Conservation (phyloP, 1,284 basidiomycete species). For the Moesziomyces aphidis region DNA sequence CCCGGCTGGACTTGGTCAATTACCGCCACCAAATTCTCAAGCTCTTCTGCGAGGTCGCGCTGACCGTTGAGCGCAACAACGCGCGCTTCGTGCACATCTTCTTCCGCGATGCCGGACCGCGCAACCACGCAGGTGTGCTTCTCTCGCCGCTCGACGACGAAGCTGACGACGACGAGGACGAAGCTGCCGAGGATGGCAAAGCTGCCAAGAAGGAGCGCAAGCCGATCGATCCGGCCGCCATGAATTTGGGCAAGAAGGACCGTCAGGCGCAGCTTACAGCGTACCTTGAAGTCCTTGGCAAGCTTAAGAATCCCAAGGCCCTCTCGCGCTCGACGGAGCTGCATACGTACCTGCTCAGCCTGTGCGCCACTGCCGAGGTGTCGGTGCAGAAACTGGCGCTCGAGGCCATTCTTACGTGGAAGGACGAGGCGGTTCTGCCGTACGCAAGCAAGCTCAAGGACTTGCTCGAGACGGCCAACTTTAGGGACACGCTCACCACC, state of each 20-base stretch:
- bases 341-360: constrained; percentile 76
- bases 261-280: constrained; percentile 65
- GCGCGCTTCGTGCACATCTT: constrained; percentile 54
- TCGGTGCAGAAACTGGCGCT: constrained; percentile 82
- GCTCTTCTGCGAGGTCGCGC: constrained; percentile 44
- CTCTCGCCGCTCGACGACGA: constrained; percentile 43
- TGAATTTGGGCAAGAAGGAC: constrained; percentile 43
- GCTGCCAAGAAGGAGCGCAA: constrained; percentile 8
- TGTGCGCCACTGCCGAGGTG: constrained; percentile 88
- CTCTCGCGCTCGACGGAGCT: constrained; percentile 79
- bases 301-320: constrained; percentile 90
- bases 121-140: constrained; percentile 36
- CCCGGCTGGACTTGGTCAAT: constrained; percentile 57
- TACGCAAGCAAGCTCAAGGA: constrained; percentile 78
- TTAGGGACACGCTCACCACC: constrained; percentile 86
- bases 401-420: constrained; percentile 86
- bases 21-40: constrained; percentile 60
- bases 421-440: constrained; percentile 76
- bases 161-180: constrained; percentile 24
- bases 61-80: constrained; percentile 56
- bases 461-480: constrained; percentile 85
- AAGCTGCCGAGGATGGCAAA: neutral
- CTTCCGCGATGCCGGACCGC: constrained; percentile 50
- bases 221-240: constrained; percentile 14
- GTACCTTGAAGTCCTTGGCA: constrained; percentile 85